These are phyloP conservation scores for Digitaria exilis DNA, from an alignment of 202 grass and related monocot genomes.

Conservation along the genomic window DNA sequence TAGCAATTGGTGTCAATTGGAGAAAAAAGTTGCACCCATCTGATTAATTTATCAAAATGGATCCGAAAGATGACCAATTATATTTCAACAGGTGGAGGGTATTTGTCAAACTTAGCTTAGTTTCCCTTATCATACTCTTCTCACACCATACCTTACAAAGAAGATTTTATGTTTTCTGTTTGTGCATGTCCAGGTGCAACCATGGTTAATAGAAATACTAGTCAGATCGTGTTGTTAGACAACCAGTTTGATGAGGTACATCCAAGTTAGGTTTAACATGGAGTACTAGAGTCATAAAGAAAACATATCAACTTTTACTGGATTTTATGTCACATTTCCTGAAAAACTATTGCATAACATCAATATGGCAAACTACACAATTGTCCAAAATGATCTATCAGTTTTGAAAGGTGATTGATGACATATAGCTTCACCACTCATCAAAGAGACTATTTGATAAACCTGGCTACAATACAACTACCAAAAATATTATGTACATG, in stretches of 20 bases:
- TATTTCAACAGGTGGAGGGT: not conserved
- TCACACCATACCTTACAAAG: slow-evolving; percentile 12
- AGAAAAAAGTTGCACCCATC: not conserved
- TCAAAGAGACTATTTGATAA: not conserved
- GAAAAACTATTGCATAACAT: slow-evolving; percentile 18
- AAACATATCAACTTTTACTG: not conserved
- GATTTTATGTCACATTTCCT: slow-evolving; percentile 8
- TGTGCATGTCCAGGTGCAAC: not conserved
- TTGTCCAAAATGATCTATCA: not conserved
- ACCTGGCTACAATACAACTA: not conserved
- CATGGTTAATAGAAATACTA: not conserved
- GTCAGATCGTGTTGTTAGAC: slow-evolving; percentile 6
- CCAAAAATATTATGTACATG: not conserved
- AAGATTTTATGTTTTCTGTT: slow-evolving; percentile 9
- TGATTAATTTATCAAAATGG: not conserved
- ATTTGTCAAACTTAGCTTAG: not conserved
- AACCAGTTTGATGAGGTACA: not conserved
- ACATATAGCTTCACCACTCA: not conserved
- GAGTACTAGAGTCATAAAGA: slow-evolving; percentile 16
- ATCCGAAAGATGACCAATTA: not conserved
- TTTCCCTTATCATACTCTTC: slow-evolving; percentile 14
- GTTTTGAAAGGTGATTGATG: not conserved
- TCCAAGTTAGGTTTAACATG: slow-evolving; percentile 16
- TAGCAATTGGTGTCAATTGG: not conserved
- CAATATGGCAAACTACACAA: slow-evolving; percentile 3